Evolutionary conservation across 164 flowering plant genomes (phyloP), one percentile per base, ranked within the genome.

Genomic region (Vitis rupestris): DNA sequence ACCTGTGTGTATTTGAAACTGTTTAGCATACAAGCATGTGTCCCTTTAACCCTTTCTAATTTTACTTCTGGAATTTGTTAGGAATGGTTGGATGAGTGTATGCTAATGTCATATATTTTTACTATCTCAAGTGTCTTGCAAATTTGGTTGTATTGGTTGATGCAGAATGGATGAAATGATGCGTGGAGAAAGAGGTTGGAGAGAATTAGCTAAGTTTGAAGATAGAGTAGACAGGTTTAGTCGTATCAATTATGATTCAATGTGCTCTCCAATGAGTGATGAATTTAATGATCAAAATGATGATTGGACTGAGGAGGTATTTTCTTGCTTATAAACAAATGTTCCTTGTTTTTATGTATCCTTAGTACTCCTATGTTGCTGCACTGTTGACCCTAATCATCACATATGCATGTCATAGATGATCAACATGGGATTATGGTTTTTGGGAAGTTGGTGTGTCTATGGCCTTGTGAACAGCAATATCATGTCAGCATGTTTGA

Each of bases 161-260:
- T 81, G 83, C 87, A 95, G 99, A 84, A 95, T 95, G 99, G 99
- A 95, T 84, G 99, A 95, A 81, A 91, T 95, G 99, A 93, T 96
- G 99, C 89, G 91, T 70, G 99, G 99, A 27, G 97, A 93, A 77
- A 84, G 94, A 79, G 99, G 99, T 7, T 95, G 99, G 99, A 88
- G 98, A 76, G 99, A 95, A 80, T 79, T 95, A 64, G 92, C 98
- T 55, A 76, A 86, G 16, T 73, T 95, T 76, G 98, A 97, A 48
- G 99, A 91, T 76, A 91, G 89, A 75, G 78, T 91, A 49, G 91
- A 95, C 73, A 91, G 87, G 79, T 81, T 95, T 63, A 82, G 94
- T 68, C 97, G 97, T 49, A 85, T 90, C 88, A 83, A 91, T 50
- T 97, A 93, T 81, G 99, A 98, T 67, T 78, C 89, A 9, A 87